Evolutionary conservation across 2,329 filamentous ascomycete genomes (phyloP).

Genomic region (Pochonia chlamydosporia): DNA sequence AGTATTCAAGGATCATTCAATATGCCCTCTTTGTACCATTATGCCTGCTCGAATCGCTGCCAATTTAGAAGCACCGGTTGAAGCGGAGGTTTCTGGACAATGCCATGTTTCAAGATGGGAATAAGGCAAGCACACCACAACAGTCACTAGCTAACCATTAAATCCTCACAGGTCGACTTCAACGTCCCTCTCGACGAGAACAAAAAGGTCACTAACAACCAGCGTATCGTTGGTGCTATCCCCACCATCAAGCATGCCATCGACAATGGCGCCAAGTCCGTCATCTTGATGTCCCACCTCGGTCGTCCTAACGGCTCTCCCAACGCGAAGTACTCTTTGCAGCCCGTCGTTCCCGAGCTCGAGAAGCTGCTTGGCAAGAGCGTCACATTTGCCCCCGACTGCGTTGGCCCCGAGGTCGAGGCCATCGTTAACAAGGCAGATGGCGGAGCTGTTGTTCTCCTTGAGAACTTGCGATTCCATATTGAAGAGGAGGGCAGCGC

Average conservation of each 20-base stretch:
- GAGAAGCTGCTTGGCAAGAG: slow-evolving; percentile 82
- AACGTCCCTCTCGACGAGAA: slow-evolving; percentile 93
- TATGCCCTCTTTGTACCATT: no score
- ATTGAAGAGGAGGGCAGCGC: slow-evolving; percentile 94
- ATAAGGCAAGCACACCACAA: no score
- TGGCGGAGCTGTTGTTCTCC: slow-evolving; percentile 76
- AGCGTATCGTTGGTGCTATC: slow-evolving; percentile 93
- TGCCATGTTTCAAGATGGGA: no score
- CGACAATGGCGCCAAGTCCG: slow-evolving; percentile 83
- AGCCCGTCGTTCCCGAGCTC: slow-evolving; percentile 85
- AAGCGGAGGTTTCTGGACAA: no score
- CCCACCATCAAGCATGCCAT: slow-evolving; percentile 94
- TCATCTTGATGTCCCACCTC: slow-evolving; percentile 97
- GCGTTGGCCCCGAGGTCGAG: slow-evolving; percentile 85
- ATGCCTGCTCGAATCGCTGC: no score
- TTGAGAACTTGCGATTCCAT: slow-evolving; percentile 99
- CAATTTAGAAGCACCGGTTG: no score
- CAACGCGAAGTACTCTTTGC: slow-evolving; percentile 90
- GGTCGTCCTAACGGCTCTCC: slow-evolving; percentile 87
- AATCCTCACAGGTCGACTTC: slow-evolving; percentile 78
- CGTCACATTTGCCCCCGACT: slow-evolving; percentile 86
- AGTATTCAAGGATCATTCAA: no score
- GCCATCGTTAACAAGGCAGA: slow-evolving; percentile 78
- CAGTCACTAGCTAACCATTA: slow-evolving; percentile 13
- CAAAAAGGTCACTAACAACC: slow-evolving; percentile 95